Evolutionary conservation across 108 stramenopile species (phyloP), one percentile per base, ranked within the genome.

Genomic region (Parmales sp.): DNA sequence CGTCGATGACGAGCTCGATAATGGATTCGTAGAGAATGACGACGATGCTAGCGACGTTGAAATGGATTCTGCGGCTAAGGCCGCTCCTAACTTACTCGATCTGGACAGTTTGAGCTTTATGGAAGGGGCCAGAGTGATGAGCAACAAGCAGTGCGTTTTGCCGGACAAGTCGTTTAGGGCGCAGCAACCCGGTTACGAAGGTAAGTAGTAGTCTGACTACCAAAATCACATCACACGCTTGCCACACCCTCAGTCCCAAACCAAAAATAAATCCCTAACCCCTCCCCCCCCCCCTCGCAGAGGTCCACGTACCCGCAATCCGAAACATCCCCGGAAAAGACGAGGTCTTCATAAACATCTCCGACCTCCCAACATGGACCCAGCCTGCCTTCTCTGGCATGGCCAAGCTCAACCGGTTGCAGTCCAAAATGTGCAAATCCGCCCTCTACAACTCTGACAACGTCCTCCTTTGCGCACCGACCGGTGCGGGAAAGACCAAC

Each of bases 401-500:
- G 95, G 90, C 84, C 37, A 95, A 82, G 65, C 82, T 99, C 23
- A 99, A 99, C 85, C 88, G 95, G 8, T 82, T 99, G 0, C 98
- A 99, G 78, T 93, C 92, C 22, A 90, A 90, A 74, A 77, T 99
- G 87, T 81, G 77, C 38, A 84, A 85, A 18, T 80, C 92, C 20
- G 98, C 98, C 6, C 75, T 99, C 63, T 70, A 78, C 31, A 70
- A 78, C 2, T 88, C 88, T 19, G 96, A 92, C 50, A 99, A 99
- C 80, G 66, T 99, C 28, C 83, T 99, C 45, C 81, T 99, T 48
- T 98, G 96, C 80, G 98, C 98, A 8, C 98, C 98, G 5, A 99
- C 98, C 8, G 98, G 98, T 8, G 98, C 98, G 6, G 98, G 98
- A 20, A 99, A 99, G 73, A 99, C 98, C 29, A 91, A 93, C 72